Evolutionary conservation across 225 moss, liverwort and hornwort genomes (phyloP), one percentile per base, ranked within the genome.

Genomic region (Thuidium tamariscinum): DNA sequence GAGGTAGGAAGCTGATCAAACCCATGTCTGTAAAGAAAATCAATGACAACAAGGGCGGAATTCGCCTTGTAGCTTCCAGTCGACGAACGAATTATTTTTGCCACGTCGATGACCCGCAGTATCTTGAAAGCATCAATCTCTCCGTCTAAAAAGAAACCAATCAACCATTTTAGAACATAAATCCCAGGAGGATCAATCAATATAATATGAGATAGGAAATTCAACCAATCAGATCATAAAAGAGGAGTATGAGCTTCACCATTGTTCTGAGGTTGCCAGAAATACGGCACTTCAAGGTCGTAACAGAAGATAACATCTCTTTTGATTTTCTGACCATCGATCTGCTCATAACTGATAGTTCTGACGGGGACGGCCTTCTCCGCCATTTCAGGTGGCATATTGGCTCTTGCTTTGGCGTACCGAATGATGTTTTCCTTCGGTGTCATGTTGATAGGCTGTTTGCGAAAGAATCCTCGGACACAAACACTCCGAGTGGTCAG

Each of bases 11-110:
- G 81, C 41, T 19, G 59, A 87, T 80, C 88, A 51, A 75, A 93
- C 91, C 93, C 93, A 64, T 93, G 93, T 91, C 93, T 87, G 87
- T 90, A 93, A 48, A 93, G 93, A 66, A 93, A 93, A 80, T 93
- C 89, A 70, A 93, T 91, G 79, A 93, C 87, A 23, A 93, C 93
- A 34, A 93, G 93, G 59, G 93, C 91, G 42, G 91, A 93, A 71
- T 93, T 93, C 41, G 89, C 82, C 83, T 91, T 93, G 64, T 89
- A 93, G 85, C 91, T 90, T 83, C 89, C 89, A 39, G 80, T 87
- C 13, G 93, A 88, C 51, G 89, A 91, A 22, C 91, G 85, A 77
- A 93, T 91, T 21, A 91, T 87, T 80, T 93, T 93, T 36, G 87
- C 91, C 63, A 93, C 93, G 34, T 93, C 91, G 8, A 51, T 3